Percentiles rank a stretch among this genome's conserved stretches.
These are phyloP conservation scores for Collybiopsis luxurians DNA, from an alignment of 768 basidiomycete genomes.

Conservation along the genomic window DNA sequence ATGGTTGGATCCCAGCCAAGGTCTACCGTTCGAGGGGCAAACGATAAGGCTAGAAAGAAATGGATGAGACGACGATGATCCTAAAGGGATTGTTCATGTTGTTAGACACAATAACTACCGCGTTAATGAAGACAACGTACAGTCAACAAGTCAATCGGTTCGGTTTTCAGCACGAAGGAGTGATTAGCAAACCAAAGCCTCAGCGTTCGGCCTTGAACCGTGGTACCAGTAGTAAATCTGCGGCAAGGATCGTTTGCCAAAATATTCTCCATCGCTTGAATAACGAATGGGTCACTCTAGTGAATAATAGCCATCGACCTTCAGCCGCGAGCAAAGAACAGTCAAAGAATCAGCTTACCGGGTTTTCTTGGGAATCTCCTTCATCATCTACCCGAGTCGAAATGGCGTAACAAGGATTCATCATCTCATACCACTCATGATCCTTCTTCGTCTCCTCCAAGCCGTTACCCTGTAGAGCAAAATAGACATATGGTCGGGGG, in stretches of 20 bases:
- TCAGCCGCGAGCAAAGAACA: too few relatives aligned
- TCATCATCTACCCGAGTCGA: background rate
- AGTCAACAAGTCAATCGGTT: background rate
- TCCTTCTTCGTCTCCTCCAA: too few relatives aligned
- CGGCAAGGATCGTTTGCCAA: background rate
- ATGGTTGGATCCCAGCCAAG: slow-evolving; percentile 2
- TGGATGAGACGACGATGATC: background rate
- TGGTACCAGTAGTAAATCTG: background rate
- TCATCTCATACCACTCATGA: too few relatives aligned
- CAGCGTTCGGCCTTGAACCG: background rate
- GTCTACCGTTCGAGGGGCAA: background rate
- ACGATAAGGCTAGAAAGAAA: background rate
- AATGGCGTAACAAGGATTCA: too few relatives aligned
- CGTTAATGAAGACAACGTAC: background rate
- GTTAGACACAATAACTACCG: background rate
- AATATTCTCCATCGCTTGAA: background rate
- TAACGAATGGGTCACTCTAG: background rate
- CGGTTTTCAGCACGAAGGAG: background rate
- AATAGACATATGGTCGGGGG: too few relatives aligned
- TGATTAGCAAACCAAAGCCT: background rate
- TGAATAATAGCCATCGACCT: too few relatives aligned
- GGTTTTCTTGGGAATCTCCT: too few relatives aligned
- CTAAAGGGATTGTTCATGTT: background rate
- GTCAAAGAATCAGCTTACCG: too few relatives aligned
- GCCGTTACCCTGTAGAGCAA: too few relatives aligned